Conservation (phyloP, 2,329 filamentous ascomycete genomes). For the Epichloe brachyelytri region DNA sequence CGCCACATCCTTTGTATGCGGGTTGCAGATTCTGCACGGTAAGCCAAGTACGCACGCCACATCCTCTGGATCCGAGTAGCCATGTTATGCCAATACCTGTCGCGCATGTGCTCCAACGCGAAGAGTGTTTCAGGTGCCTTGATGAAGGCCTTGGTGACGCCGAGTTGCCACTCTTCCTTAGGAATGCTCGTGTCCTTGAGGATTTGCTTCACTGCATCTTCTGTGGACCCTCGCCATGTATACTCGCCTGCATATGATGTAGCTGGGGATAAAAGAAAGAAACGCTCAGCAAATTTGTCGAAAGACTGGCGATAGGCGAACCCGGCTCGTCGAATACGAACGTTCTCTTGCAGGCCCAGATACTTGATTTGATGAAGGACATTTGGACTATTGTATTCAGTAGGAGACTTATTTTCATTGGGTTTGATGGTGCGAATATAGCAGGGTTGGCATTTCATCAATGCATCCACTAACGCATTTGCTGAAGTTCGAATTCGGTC, state of each 20-base stretch:
- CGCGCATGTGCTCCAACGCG: constrained; percentile 92
- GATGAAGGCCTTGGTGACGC: constrained; percentile 93
- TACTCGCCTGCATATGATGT: constrained; percentile 96
- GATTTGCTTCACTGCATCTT: constrained; percentile 82
- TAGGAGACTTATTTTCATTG: constrained; percentile 95
- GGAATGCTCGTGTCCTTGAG: constrained; percentile 94
- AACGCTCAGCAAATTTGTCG: constrained; percentile 95
- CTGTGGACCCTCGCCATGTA: constrained; percentile 82
- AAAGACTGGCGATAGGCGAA: constrained; percentile 96
- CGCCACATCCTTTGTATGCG: constrained; percentile 94
- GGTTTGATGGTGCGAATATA: constrained; percentile 99
- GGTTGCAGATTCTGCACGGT: constrained; percentile 82
- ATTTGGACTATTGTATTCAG: constrained; percentile 82
- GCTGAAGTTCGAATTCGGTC: constrained; percentile 93
- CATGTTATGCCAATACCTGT: constrained; percentile 99
- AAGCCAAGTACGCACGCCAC: constrained; percentile 91
- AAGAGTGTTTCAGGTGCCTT: constrained; percentile 96
- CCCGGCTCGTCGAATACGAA: constrained; percentile 87
- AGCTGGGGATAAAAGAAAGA: constrained; percentile 87
- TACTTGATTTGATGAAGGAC: constrained; percentile 99
- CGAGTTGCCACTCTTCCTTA: constrained; percentile 91
- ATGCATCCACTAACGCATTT: constrained; percentile 83
- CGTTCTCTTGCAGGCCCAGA: constrained; percentile 97
- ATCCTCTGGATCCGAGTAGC: constrained; percentile 93
- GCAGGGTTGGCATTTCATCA: constrained; percentile 95